phyloP scores from a whole-genome alignment of 2,329 filamentous ascomycete genomes.

The Colletotrichum sp. region DNA sequence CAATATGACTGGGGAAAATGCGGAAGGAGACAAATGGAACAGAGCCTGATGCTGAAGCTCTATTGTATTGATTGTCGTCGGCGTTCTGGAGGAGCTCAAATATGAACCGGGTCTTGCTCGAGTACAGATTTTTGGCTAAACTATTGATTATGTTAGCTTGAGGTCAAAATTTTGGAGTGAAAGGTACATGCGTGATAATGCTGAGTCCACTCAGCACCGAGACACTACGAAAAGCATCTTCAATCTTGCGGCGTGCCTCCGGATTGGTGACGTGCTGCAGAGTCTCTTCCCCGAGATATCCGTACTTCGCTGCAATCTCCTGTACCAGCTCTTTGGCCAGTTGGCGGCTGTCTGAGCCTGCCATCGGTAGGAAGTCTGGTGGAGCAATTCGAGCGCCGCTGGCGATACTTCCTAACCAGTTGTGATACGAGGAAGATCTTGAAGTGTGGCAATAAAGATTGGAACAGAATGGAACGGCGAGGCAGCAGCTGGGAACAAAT shows the following conservation, averaged over 20 bases:
- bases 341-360: too few species aligned
- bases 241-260: neutral
- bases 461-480: rapidly evolving
- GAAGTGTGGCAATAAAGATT: too few species aligned
- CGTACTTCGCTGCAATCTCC: rapidly evolving
- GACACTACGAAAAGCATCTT: neutral
- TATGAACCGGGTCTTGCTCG: constrained; percentile 39
- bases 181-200: neutral
- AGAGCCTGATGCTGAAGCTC: constrained; percentile 26
- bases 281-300: neutral
- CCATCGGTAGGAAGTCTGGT: too few species aligned
- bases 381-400: too few species aligned
- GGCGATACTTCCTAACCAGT: too few species aligned
- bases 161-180: rapidly evolving
- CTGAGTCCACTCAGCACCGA: neutral
- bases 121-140: neutral
- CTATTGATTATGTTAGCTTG: neutral
- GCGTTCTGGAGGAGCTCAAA: constrained; percentile 61
- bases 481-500: too few species aligned
- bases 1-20: constrained; percentile 40
- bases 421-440: too few species aligned
- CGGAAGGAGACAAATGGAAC: constrained; percentile 30
- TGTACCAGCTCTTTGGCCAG: neutral
- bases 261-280: neutral
- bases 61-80: constrained; percentile 51